Evolutionary conservation across 2,329 filamentous ascomycete genomes (phyloP), one percentile per base, ranked within the genome.

Genomic region (Fusarium fujikuroi): DNA sequence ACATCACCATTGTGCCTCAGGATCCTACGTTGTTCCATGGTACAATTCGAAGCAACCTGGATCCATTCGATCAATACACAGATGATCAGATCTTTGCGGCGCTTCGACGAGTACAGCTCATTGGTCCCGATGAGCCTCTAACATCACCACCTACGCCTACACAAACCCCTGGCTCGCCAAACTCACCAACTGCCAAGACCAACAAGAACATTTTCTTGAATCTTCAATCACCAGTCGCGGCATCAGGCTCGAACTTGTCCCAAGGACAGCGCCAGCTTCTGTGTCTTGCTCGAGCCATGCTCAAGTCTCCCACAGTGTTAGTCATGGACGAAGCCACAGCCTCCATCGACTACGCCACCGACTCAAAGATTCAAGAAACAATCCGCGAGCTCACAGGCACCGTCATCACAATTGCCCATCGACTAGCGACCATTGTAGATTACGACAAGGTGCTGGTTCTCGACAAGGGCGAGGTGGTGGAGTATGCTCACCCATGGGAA

Each of bases 261-360:
- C 96, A 99, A 82, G 96, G 96, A 52, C 96, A 99, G 81, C 91
- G 96, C 12, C 96, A 99, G 82, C 91, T 99, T 15, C 87, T 99
- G 63, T 99, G 96, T 80, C 90, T 99, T 15, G 96, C 95, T 1
- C 92, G 96, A 62, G 96, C 96, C 0, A 90, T 99, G 75, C 92
- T 99, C 72, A 98, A 97, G 83, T 90, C 90, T 39, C 95, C 96
- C 0, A 95, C 93, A 73, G 95, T 99, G 4, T 87, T 99, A n/a
- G 92, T 99, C 79, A 98, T 99, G 96, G 96, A 99, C 82, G 96
- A 99, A 85, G 96, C 96, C 2, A 99, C 96, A 1, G 96, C 96
- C 0, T 97, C 94, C 1, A 98, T 99, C 79, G 96, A 99, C 84
- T 98, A 98, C 83, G 92, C 92, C 9, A 99, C 96, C 4, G 96